Percentiles rank a stretch among this genome's conserved stretches.
These are phyloP conservation scores for Neoconidiobolus thromboides DNA, from an alignment of 371 early-diverging fungal species.

Conservation along the genomic window DNA sequence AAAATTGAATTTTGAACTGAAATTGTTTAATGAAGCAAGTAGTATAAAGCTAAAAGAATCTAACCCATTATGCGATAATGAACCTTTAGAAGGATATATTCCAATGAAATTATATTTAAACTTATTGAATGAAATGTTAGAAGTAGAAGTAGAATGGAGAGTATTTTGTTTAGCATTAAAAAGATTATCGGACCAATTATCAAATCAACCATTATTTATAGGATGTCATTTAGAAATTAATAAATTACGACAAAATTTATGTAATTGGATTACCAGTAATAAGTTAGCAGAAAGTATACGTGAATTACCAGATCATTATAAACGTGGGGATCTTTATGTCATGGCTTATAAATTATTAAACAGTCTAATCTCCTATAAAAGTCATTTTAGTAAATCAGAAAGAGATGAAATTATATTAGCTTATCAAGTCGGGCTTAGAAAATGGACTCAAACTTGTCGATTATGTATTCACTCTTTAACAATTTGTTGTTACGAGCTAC, in stretches of 20 bases:
- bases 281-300: conserved; percentile 28
- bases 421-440: conserved; percentile 56
- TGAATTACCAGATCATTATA: conserved; percentile 24
- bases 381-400: conserved; percentile 39
- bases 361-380: conserved; percentile 51
- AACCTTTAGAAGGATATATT: too few species aligned
- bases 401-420: conserved; percentile 56
- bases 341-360: conserved; percentile 46
- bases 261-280: conserved; percentile 24
- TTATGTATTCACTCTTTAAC: conserved; percentile 68
- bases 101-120: too few species aligned
- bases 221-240: too few species aligned
- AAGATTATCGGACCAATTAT: too few species aligned
- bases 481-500: conserved; percentile 66
- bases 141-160: too few species aligned
- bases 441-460: conserved; percentile 49
- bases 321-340: conserved; percentile 41
- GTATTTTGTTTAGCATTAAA: too few species aligned
- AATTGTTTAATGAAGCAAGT: too few species aligned
- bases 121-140: too few species aligned
- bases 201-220: too few species aligned
- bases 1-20: too few species aligned
- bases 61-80: too few species aligned
- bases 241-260: conserved; percentile 24
- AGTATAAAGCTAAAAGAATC: too few species aligned